Percentiles rank a stretch among this genome's conserved stretches.
Evolutionary conservation across 345 rosid species (phyloP).

Genomic region (Pseudoturritis turrita): DNA sequence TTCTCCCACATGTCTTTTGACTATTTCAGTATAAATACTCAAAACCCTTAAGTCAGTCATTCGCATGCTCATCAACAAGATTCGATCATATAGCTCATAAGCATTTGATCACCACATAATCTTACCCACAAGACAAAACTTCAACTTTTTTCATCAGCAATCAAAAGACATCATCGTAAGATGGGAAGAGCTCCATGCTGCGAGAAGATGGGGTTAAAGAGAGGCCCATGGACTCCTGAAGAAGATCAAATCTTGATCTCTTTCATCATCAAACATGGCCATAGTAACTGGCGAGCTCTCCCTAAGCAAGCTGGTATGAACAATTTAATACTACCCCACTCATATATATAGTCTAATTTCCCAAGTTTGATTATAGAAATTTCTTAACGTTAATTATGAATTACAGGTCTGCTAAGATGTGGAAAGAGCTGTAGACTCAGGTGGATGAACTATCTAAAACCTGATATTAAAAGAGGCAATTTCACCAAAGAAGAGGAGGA

Average conservation of each 20-base stretch:
- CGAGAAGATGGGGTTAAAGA: conserved; percentile 74
- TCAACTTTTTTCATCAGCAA: not conserved
- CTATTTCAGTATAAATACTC: conserved; percentile 27
- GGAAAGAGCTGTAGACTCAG: conserved; percentile 80
- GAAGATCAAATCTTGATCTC: conserved; percentile 66
- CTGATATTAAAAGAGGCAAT: conserved; percentile 83
- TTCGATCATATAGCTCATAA: not conserved
- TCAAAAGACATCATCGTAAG: conserved; percentile 5
- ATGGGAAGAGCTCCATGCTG: conserved; percentile 97
- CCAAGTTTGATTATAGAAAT: not conserved
- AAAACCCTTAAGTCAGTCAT: not conserved
- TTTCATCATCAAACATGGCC: conserved; percentile 52
- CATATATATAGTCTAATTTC: not conserved
- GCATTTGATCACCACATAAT: not conserved
- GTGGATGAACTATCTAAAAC: conserved; percentile 71
- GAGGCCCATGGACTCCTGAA: conserved; percentile 69
- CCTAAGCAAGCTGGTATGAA: conserved; percentile 78
- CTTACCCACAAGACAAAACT: not conserved
- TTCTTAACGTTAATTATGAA: not conserved
- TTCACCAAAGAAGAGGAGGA: conserved; percentile 79
- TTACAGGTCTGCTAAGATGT: conserved; percentile 64
- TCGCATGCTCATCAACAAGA: conserved; percentile 16
- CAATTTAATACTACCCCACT: not conserved
- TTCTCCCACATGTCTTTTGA: conserved; percentile 21
- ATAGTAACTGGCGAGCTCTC: conserved; percentile 67